These are phyloP conservation scores for Colletotrichum horii DNA, from an alignment of 2,329 filamentous ascomycete species.

Conservation along the genomic window DNA sequence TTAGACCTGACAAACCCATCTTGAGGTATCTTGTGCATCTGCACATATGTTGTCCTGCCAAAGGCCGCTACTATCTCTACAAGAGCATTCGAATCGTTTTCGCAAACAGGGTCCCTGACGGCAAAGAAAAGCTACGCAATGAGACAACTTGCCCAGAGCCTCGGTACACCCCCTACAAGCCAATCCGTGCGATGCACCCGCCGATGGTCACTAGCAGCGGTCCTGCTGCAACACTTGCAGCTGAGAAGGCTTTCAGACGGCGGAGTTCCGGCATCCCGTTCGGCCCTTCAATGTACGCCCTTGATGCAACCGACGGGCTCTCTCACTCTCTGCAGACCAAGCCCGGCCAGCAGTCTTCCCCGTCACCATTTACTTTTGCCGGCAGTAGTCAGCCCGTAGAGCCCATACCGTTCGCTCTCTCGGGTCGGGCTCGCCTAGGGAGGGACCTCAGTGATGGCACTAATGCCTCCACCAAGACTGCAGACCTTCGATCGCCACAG, in stretches of 20 bases:
- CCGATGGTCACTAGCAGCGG: slow-evolving; percentile 40
- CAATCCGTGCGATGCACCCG: slow-evolving; percentile 57
- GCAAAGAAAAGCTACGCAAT: slow-evolving; percentile 89
- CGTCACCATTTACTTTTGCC: slow-evolving; percentile 30
- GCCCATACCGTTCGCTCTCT: slow-evolving; percentile 54
- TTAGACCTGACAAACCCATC: slow-evolving; percentile 63
- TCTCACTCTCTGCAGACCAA: slow-evolving; percentile 5
- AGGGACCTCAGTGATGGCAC: slow-evolving; percentile 36
- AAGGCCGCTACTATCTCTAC: slow-evolving; percentile 87
- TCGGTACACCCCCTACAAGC: slow-evolving; percentile 83
- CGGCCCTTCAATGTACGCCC: slow-evolving; percentile 31
- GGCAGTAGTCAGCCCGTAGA: slow-evolving; percentile 46
- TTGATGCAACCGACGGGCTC: slow-evolving; percentile 41
- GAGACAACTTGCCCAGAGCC: slow-evolving; percentile 91
- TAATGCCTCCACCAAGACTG: slow-evolving; percentile 20
- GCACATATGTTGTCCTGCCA: slow-evolving; percentile 87
- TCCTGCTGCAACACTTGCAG: slow-evolving; percentile 55
- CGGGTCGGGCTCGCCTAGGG: slow-evolving; percentile 34
- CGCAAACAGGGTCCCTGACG: slow-evolving; percentile 93
- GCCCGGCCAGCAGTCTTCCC: slow-evolving; percentile 24
- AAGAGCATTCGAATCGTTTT: slow-evolving; percentile 94
- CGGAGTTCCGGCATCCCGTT: slow-evolving; percentile 59
- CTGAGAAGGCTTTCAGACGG: slow-evolving; percentile 64
- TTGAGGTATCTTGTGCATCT: slow-evolving; percentile 91
- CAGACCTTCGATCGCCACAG: slow-evolving; percentile 28